Evolutionary conservation across 192 early-diverging fungal species (phyloP).

Genomic region (Entomortierella chlamydospora): DNA sequence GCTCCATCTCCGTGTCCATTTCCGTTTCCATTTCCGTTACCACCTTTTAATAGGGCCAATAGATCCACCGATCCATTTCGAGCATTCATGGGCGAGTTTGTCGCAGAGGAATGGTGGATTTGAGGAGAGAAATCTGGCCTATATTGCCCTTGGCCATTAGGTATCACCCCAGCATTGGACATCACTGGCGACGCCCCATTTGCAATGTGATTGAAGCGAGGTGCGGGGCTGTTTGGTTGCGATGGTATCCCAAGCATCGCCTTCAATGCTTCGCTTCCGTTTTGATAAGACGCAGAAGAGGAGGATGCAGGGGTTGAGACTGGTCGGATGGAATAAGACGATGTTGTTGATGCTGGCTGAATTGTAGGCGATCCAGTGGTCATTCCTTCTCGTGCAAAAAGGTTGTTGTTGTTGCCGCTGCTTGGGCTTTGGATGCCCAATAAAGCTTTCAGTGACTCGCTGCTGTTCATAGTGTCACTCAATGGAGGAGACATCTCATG

Average conservation of each 20-base stretch:
- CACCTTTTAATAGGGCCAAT: conserved; percentile 61
- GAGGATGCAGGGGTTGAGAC: conserved; percentile 24
- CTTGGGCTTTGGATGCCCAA: conserved; percentile 28
- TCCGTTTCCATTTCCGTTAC: conserved; percentile 14
- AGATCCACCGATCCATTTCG: conserved; percentile 56
- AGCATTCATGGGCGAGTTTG: conserved; percentile 7
- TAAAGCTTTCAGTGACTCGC: conserved; percentile 37
- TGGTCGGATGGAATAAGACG: not conserved
- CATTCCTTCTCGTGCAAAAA: conserved; percentile 10
- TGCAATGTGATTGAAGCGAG: not conserved
- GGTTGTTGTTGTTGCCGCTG: not conserved
- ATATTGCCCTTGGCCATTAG: conserved; percentile 20
- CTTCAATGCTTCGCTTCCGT: conserved; percentile 41
- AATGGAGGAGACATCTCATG: not conserved
- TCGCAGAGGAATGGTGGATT: conserved; percentile 11
- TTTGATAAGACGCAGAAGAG: conserved; percentile 13
- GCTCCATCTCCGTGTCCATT: not conserved
- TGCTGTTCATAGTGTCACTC: conserved; percentile 10
- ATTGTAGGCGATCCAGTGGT: conserved; percentile 24
- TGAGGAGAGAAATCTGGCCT: conserved; percentile 41
- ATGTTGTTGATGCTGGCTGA: conserved; percentile 6
- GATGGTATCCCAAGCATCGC: conserved; percentile 34
- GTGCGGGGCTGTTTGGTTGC: conserved; percentile 4
- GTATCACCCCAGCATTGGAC: not conserved
- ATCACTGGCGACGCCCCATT: conserved; percentile 7